Base-by-base conservation (phyloP, 1,284 basidiomycete species). In the Xerocomus amazonicus region DNA sequence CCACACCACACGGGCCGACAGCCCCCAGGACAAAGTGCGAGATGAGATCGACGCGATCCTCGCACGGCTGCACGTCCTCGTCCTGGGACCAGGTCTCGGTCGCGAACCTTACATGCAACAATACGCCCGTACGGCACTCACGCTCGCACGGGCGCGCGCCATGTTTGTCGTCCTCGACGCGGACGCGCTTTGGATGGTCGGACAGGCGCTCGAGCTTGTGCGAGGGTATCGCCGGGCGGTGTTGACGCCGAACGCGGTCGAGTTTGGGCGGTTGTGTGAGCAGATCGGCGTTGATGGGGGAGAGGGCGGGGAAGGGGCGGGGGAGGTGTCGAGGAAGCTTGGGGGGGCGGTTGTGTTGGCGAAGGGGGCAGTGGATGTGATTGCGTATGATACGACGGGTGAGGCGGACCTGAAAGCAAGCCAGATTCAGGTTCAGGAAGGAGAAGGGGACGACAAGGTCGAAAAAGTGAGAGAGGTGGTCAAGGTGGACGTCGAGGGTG, bases 91-190 rank as follows among this genome's bases (percentile, higher is more conserved):
- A 0, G 96, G 96, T 1, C 79, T 97, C 0, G 94, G 94, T 0
- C 80, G 96, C 0, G 90, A 93, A 59, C 71, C 80, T 3, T 91
- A 92, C 70, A 98, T 98, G 92, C 92, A 94, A 65, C 70, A 68
- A 2, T 92, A 77, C 54, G 86, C 87, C 1, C 76, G 74, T 49
- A 62, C 79, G 33, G 85, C 87, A 1, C 66, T 89, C 10, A 60
- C 54, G 6, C 67, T 79, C 33, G 81, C 78, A 26, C 77, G 75
- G 16, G 55, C 65, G 39, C 66, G 78, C 45, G 83, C 85, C 45
- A 87, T 96, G 81, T 96, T 88, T 64, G 73, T 97, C 46, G 93
- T 98, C 4, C 75, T 99, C 14, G 96, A 99, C 61, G 96, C 96
- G 0, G 96, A 98, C 65, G 92, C 84, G 2, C 76, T 96, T 8